Percentiles rank a stretch among this genome's conserved stretches.
Conservation (phyloP, 1,284 basidiomycete species). For the Puccinia polysora region DNA sequence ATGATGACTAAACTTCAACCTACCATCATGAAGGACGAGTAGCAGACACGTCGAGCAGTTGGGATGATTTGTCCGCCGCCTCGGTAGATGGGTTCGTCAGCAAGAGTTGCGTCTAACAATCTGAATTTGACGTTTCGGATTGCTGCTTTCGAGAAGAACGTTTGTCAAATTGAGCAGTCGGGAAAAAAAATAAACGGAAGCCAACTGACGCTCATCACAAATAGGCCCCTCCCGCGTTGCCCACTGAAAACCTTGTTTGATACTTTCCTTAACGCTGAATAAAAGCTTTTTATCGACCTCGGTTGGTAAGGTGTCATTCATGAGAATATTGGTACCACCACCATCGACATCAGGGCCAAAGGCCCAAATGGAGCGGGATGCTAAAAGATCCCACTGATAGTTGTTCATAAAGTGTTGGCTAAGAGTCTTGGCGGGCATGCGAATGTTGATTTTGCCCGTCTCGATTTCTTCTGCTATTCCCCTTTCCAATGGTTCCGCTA, state of each 20-base stretch:
- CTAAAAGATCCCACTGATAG: constrained; percentile 96
- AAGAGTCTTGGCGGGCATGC: constrained; percentile 85
- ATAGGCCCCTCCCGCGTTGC: constrained; percentile 92
- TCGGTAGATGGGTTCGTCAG: constrained; percentile 91
- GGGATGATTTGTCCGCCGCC: constrained; percentile 98
- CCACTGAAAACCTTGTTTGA: constrained; percentile 99
- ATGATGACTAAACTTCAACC: constrained; percentile 50
- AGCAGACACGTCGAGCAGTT: constrained; percentile 92
- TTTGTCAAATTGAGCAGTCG: neutral
- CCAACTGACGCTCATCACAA: constrained; percentile 90
- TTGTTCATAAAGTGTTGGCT: constrained; percentile 91
- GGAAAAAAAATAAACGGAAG: neutral
- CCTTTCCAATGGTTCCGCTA: constrained; percentile 86
- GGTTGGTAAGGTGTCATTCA: constrained; percentile 93
- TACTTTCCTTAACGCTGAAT: constrained; percentile 81
- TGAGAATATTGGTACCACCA: constrained; percentile 69
- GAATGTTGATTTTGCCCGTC: constrained; percentile 80
- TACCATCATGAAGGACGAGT: constrained; percentile 97
- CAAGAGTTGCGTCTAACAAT: constrained; percentile 81
- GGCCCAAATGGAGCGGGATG: constrained; percentile 98
- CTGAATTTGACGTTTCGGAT: constrained; percentile 99
- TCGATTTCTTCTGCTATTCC: constrained; percentile 94
- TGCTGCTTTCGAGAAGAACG: constrained; percentile 57
- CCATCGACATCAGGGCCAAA: constrained; percentile 96
- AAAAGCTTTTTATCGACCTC: constrained; percentile 92